A percentile compares a stretch with the other conserved stretches of the same genome.
phyloP scores from a whole-genome alignment of 768 basidiomycete species.

The Serendipita sp. region DNA sequence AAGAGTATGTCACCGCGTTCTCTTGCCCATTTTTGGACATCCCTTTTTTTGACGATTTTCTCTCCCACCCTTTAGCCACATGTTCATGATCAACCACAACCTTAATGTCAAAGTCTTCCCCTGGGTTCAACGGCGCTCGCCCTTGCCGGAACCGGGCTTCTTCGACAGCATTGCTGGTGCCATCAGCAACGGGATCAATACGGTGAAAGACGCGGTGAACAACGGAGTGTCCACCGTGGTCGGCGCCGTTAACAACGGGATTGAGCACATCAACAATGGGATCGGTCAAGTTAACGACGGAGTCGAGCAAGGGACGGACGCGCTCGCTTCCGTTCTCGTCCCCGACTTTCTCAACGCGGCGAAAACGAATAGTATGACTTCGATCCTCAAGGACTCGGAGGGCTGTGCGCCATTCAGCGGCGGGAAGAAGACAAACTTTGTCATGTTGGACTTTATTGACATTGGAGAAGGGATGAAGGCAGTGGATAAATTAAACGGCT shows the following conservation, averaged over 20 bases:
- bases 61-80: conserved; percentile 20
- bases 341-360: conserved; percentile 18
- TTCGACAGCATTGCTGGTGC: not conserved
- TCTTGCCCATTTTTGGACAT: too few species aligned
- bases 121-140: conserved; percentile 9
- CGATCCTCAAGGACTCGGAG: conserved; percentile 27
- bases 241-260: not conserved
- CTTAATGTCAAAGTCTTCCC: conserved; percentile 29
- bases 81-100: conserved; percentile 45
- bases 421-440: conserved; percentile 34
- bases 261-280: not conserved
- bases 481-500: conserved; percentile 31
- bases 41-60: not conserved
- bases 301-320: not conserved
- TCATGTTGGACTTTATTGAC: conserved; percentile 39
- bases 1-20: conserved; percentile 21
- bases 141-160: not conserved
- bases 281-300: not conserved
- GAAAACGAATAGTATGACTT: conserved; percentile 24
- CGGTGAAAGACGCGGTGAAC: not conserved
- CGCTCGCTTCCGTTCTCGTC: conserved; percentile 14
- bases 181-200: not conserved
- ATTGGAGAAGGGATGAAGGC: conserved; percentile 31
- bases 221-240: not conserved
- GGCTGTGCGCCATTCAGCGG: conserved; percentile 30